Evolutionary conservation across 2,329 filamentous ascomycete species (phyloP).

Genomic region (Botryotinia narcissicola): DNA sequence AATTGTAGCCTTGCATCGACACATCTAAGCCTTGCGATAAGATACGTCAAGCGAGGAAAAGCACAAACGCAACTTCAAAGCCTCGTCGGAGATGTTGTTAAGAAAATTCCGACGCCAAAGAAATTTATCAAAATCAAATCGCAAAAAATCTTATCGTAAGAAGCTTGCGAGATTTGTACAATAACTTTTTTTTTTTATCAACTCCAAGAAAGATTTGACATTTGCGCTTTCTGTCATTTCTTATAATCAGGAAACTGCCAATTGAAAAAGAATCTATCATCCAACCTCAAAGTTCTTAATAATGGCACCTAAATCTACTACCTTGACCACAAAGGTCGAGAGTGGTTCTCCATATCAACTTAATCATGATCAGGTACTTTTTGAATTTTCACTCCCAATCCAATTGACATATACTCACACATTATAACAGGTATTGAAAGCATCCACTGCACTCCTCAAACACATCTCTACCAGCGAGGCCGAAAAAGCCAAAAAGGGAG

Average conservation of each 20-base stretch:
- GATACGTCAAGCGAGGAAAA: not conserved
- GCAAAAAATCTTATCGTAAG: slow-evolving; percentile 19
- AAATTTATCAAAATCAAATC: slow-evolving; percentile 22
- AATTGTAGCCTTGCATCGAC: not conserved
- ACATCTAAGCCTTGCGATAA: not conserved
- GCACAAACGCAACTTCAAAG: not conserved
- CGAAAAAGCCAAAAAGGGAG: slow-evolving; percentile 41
- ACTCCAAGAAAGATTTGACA: slow-evolving; percentile 10
- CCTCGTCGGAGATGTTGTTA: slow-evolving; percentile 3
- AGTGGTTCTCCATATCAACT: slow-evolving; percentile 39
- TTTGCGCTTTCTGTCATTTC: slow-evolving; percentile 6
- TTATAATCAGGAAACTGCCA: not conserved
- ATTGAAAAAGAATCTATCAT: not conserved
- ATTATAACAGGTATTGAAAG: slow-evolving; percentile 53
- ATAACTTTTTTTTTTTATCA: slow-evolving; percentile 6
- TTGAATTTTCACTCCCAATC: not conserved
- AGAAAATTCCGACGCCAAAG: slow-evolving; percentile 17
- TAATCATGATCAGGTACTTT: slow-evolving; percentile 36
- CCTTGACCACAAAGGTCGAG: slow-evolving; percentile 38
- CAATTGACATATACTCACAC: slow-evolving; percentile 20
- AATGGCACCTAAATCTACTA: slow-evolving; percentile 35
- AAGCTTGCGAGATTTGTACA: slow-evolving; percentile 5
- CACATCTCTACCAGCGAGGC: slow-evolving; percentile 59
- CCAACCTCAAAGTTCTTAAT: not conserved
- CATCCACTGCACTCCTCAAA: slow-evolving; percentile 59